A percentile compares a stretch with the other conserved stretches of the same genome.
phyloP scores from a whole-genome alignment of 768 basidiomycete genomes.

The Suillus clintonianus region DNA sequence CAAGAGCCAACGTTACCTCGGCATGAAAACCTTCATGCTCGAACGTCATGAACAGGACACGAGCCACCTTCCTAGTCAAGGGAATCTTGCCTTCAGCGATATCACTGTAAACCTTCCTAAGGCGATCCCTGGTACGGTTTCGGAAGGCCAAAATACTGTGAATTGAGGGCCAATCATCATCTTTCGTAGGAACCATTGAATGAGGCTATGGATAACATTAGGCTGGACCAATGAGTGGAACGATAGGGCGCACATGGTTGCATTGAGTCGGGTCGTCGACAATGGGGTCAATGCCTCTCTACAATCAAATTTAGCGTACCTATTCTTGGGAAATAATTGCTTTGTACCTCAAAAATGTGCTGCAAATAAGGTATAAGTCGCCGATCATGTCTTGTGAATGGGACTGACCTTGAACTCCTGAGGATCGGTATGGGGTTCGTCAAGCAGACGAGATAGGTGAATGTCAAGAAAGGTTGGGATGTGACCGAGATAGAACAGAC shows the following conservation, averaged over 20 bases:
- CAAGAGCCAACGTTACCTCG: conserved; percentile 49
- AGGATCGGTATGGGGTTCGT: conserved; percentile 84
- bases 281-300: conserved; percentile 95
- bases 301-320: conserved; percentile 16
- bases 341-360: conserved; percentile 69
- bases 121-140: conserved; percentile 70
- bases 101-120: conserved; percentile 73
- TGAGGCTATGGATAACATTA: conserved; percentile 60
- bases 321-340: not conserved
- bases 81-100: conserved; percentile 50
- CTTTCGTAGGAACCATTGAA: conserved; percentile 77
- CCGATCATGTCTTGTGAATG: conserved; percentile 3
- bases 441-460: conserved; percentile 72
- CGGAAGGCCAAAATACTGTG: conserved; percentile 74
- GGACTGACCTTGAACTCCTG: conserved; percentile 66
- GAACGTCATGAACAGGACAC: conserved; percentile 87
- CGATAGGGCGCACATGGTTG: conserved; percentile 56
- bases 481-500: conserved; percentile 96
- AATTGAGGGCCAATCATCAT: conserved; percentile 87
- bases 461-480: conserved; percentile 94
- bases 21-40: conserved; percentile 91
- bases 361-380: conserved; percentile 26
- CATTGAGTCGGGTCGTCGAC: conserved; percentile 88
- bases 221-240: not conserved
- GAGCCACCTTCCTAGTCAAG: conserved; percentile 66